Conservation (phyloP, 495 filamentous ascomycete genomes). For the Xanthoparmelia taractica region DNA sequence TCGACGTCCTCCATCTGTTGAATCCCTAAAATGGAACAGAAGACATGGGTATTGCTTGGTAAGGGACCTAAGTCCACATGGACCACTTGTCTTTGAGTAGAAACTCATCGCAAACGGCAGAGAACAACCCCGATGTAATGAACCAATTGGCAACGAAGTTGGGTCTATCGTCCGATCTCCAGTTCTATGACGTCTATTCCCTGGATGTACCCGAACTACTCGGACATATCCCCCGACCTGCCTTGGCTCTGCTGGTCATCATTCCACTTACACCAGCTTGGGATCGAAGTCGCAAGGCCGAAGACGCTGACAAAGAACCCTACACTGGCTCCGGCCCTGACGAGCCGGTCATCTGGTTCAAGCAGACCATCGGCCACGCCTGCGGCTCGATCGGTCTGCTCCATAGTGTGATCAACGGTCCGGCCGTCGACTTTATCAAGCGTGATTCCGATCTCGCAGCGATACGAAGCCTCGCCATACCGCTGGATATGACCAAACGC, state of each 20-base stretch:
- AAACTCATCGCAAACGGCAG: slow-evolving; percentile 24
- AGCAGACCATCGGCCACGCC: slow-evolving; percentile 81
- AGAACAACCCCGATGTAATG: slow-evolving; percentile 76
- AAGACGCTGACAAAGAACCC: slow-evolving; percentile 50
- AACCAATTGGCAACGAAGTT: slow-evolving; percentile 65
- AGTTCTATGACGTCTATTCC: slow-evolving; percentile 77
- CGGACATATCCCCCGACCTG: slow-evolving; percentile 73
- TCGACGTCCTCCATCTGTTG: background rate
- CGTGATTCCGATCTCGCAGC: slow-evolving; percentile 41
- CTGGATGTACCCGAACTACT: slow-evolving; percentile 73
- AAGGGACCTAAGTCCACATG: slow-evolving; percentile 6
- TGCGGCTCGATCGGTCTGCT: slow-evolving; percentile 81
- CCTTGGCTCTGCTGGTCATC: slow-evolving; percentile 74
- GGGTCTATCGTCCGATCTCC: slow-evolving; percentile 57
- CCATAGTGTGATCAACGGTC: slow-evolving; percentile 60
- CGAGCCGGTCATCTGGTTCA: slow-evolving; percentile 76
- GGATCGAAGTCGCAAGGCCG: slow-evolving; percentile 54
- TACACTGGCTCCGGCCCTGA: slow-evolving; percentile 44
- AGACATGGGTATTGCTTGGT: background rate
- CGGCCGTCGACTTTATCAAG: slow-evolving; percentile 23
- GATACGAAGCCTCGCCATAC: slow-evolving; percentile 41
- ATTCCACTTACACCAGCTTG: slow-evolving; percentile 70
- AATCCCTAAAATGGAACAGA: background rate
- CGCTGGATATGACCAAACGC: slow-evolving; percentile 44
- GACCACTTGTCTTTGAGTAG: slow-evolving; percentile 33